phyloP scores from a whole-genome alignment of 176 grass and related monocot genomes.

The Calamus simplicifolius region DNA sequence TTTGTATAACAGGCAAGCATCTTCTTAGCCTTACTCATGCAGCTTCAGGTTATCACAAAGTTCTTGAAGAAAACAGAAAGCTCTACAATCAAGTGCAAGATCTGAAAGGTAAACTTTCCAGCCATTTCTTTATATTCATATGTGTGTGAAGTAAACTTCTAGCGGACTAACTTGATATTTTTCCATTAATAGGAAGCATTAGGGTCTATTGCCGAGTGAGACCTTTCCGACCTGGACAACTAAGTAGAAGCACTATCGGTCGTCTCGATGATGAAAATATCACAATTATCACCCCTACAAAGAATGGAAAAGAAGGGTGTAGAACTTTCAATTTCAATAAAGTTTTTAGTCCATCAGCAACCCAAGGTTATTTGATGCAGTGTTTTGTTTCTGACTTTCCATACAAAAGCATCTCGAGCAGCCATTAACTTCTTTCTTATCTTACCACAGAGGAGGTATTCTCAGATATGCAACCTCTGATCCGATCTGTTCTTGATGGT shows the following conservation, averaged over 20 bases:
- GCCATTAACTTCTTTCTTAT: background rate
- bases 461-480: slow-evolving; percentile 1
- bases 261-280: background rate
- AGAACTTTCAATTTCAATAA: slow-evolving; percentile 7
- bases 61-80: slow-evolving; percentile 8
- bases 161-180: background rate
- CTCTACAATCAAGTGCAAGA: slow-evolving; percentile 7
- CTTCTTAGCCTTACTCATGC: background rate
- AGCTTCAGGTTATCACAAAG: background rate
- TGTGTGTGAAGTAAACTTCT: background rate
- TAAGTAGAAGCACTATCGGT: background rate
- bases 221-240: slow-evolving; percentile 6
- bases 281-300: background rate
- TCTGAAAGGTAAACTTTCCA: slow-evolving; percentile 1
- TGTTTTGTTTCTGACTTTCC: background rate
- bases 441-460: background rate
- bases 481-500: slow-evolving; percentile 9
- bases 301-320: slow-evolving; percentile 3
- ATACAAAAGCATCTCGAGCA: background rate
- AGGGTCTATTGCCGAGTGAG: slow-evolving; percentile 11
- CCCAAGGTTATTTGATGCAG: background rate
- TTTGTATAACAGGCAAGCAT: no score
- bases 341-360: background rate
- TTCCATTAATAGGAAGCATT: background rate
- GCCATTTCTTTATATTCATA: background rate